Base-by-base conservation (phyloP, 2,329 filamentous ascomycete species). In the Curvularia hawaiiensis region DNA sequence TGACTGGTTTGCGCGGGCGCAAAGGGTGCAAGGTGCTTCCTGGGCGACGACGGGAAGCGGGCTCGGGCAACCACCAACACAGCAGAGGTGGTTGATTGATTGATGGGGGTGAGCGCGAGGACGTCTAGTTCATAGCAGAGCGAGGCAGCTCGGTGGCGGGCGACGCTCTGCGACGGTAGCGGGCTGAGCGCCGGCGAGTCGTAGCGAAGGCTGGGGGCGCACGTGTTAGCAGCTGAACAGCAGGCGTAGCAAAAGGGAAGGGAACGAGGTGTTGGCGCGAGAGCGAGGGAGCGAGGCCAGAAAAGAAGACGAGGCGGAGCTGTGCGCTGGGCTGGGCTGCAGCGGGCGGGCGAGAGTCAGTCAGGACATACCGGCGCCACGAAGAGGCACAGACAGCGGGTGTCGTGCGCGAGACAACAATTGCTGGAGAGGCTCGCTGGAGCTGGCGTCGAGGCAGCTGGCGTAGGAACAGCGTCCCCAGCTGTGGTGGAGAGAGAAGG, bases 1-100 rank as follows among this genome's bases (percentile, higher is more conserved):
- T 60, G 59, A 66, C 60, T 61, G 56, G 62, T 64, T 52, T 71
- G 68, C 61, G 65, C 67, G 49, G 64, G 63, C 46, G 30, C 33
- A 39, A 39, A 55, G 53, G 39, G 53, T 44, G 50, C 60, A 39
- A 58, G 60, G 62, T 59, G 60, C 48, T 35, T 53, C 52, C 47
- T 46, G 44, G 56, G 52, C 45, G 41, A 40, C 43, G 49, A 40
- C 43, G 49, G 49, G 40, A 44, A 38, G 47, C 54, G 12, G 22
- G 41, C 41, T 44, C 35, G 28, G 7, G 40, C 40, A 38, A 46
- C 45, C 12, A 55, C 49, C 46, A 40, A 47, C 51, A 55, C 51
- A 55, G 58, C 54, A 54, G 48, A 43, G 24, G 63, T 47, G 51
- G 52, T 39, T 16, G 51, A 52, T 39, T 16, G 51, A 52, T 39